Base-by-base conservation (phyloP, 1,139 yeast species). In the Yamadazyma taylorii region DNA sequence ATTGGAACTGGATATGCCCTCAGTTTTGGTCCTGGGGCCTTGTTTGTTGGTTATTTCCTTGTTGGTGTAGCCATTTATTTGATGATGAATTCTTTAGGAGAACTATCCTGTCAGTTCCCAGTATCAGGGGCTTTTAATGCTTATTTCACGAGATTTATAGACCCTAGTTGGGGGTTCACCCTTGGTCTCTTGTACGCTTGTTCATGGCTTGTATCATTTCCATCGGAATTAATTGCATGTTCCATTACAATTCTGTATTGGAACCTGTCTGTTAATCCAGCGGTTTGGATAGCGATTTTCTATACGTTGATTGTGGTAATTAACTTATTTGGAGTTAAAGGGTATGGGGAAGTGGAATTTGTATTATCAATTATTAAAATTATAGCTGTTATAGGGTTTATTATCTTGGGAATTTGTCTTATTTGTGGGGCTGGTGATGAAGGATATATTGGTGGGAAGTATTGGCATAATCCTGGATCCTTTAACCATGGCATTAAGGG, bases 1-100 rank as follows among this genome's bases (percentile, higher is more conserved):
- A 85, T 87, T 10, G 84, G 88, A 39, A 76, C 83, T 42, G 95
- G 95, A 21, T 71, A 74, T 37, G 84, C 85, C 2, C 65, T 88
- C 45, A 65, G 72, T 40, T 68, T 64, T 14, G 92, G 92, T 30
- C 90, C 92, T 11, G 88, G 81, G 3, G 70, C 81, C 33, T 56
- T 80, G 31, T 64, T 81, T 23, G 74, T 81, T 40, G 81, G 77
- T 46, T 65, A 51, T 51, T 63, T 61, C 50, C 56, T 70, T 39
- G 70, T 69, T 23, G 75, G 75, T 22, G 56, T 60, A 36, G 53
- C 69, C 41, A 60, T 80, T 42, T 76, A 70, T 50, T 65, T 74
- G 48, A 79, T 79, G 33, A 74, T 79, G 47, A 75, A 75, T 47
- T 74, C 80, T 11, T 66, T 80, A 32, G 85, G 84, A 21, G 86